These are phyloP conservation scores for Carex sylvatica DNA, from an alignment of 202 grass and related monocot genomes.

Conservation along the genomic window DNA sequence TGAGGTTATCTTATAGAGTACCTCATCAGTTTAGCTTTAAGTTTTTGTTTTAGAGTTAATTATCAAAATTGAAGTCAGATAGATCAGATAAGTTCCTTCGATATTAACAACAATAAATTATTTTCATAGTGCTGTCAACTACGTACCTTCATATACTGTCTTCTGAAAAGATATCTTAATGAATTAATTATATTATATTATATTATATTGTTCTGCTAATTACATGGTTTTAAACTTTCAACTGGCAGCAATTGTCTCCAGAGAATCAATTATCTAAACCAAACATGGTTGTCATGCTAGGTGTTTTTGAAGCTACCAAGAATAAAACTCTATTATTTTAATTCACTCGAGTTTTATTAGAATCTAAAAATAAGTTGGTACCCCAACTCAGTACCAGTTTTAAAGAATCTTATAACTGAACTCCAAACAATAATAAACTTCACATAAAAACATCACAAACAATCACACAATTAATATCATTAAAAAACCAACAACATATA, in stretches of 20 bases:
- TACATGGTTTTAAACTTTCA: background rate
- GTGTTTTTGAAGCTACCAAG: background rate
- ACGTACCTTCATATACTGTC: background rate
- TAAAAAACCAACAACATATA: too few species aligned
- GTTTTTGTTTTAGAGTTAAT: background rate
- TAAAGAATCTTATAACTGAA: too few species aligned
- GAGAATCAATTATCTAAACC: background rate
- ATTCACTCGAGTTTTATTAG: too few species aligned
- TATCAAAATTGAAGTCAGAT: background rate
- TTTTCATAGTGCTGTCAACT: background rate
- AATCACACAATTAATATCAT: too few species aligned
- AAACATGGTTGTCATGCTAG: conserved; percentile 17
- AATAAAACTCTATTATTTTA: background rate
- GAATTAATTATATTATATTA: background rate
- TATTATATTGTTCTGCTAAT: background rate
- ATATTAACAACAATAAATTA: background rate
- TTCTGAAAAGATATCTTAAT: too few species aligned
- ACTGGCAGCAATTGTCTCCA: background rate
- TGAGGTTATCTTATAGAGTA: background rate
- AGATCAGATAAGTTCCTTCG: too few species aligned
- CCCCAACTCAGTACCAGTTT: too few species aligned
- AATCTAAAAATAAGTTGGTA: too few species aligned
- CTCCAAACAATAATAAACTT: too few species aligned
- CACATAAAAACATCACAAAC: too few species aligned
- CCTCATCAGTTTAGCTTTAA: background rate